phyloP scores from a whole-genome alignment of 257 asterid genomes.

The Solanum sejunctum region DNA sequence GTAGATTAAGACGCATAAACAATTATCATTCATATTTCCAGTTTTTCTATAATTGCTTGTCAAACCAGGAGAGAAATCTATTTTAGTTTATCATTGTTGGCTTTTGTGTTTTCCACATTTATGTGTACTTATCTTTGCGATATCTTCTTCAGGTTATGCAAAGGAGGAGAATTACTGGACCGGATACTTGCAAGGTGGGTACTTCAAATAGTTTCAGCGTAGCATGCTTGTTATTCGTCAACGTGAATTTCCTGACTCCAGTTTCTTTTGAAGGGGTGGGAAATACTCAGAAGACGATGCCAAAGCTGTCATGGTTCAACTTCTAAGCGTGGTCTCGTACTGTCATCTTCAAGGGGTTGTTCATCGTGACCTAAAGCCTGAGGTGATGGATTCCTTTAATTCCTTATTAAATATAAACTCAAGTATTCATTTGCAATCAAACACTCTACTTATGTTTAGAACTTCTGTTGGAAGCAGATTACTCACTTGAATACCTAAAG shows the following conservation, averaged over 20 bases:
- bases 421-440: background rate
- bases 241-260: background rate
- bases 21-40: no score
- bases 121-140: background rate
- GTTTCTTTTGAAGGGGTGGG: slow-evolving; percentile 40
- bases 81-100: background rate
- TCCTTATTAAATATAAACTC: background rate
- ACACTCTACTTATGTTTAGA: background rate
- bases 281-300: slow-evolving; percentile 66
- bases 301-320: slow-evolving; percentile 48
- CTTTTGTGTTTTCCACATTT: background rate
- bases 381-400: slow-evolving; percentile 16
- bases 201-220: background rate
- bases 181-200: slow-evolving; percentile 59
- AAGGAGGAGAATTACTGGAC: slow-evolving; percentile 79
- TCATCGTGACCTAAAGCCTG: slow-evolving; percentile 71
- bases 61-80: background rate
- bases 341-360: slow-evolving; percentile 88
- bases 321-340: slow-evolving; percentile 51
- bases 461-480: background rate
- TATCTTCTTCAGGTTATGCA: slow-evolving; percentile 47
- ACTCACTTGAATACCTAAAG: background rate
- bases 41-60: background rate
- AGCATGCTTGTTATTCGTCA: background rate
- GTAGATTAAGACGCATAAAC: no score